phyloP scores from a whole-genome alignment of 2,329 filamentous ascomycete genomes.

The Aspergillus pseudoterreus region DNA sequence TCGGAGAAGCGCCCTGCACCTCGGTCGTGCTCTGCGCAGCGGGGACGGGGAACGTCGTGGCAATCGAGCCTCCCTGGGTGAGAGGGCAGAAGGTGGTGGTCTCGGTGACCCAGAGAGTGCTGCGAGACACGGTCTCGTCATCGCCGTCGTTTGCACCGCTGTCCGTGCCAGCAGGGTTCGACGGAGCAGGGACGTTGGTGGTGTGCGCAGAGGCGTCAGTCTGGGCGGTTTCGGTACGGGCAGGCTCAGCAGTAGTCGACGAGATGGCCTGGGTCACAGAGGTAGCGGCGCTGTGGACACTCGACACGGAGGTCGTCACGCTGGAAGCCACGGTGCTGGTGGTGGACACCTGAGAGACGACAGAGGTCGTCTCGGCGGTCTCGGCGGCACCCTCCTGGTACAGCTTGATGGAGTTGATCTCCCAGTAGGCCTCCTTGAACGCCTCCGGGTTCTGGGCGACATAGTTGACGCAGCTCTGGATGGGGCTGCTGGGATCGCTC shows the following conservation, averaged over 20 bases:
- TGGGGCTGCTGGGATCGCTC: constrained; percentile 55
- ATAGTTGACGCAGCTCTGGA: constrained; percentile 67
- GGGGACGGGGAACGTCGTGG: background rate
- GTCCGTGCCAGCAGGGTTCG: background rate
- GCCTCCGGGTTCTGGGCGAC: constrained; percentile 66
- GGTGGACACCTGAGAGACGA: background rate
- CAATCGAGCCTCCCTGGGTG: background rate
- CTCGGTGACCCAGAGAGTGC: constrained; percentile 8
- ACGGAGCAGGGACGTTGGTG: background rate
- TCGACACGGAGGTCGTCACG: background rate
- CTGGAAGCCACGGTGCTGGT: constrained; percentile 3
- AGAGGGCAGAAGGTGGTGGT: constrained; percentile 19
- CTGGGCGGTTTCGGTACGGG: background rate
- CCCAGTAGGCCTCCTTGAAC: constrained; percentile 74
- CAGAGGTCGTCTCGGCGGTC: constrained; percentile 5
- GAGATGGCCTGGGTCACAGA: background rate
- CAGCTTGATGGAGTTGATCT: constrained; percentile 69
- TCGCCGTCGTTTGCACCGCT: background rate
- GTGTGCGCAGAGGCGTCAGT: background rate
- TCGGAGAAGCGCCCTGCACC: no score
- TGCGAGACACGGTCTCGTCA: constrained; percentile 3
- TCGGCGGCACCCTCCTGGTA: constrained; percentile 39
- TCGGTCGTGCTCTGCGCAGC: background rate
- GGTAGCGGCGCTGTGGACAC: background rate
- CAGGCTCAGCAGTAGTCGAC: background rate